Evolutionary conservation across 805 yeast genomes (phyloP).

Genomic region (Hermanozyma aechmeae): DNA sequence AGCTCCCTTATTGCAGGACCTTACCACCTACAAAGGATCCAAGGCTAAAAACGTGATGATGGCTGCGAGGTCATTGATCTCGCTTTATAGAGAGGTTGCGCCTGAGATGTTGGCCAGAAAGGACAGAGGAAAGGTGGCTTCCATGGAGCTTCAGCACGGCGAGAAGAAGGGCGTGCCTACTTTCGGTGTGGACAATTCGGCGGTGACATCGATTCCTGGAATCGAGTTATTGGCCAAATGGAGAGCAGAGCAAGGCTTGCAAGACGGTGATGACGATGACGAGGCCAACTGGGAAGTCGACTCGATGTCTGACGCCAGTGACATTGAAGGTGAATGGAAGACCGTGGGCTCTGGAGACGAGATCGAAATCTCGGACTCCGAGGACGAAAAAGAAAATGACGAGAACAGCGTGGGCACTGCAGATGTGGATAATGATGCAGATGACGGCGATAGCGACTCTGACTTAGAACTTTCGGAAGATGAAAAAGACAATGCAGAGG

Average conservation of each 20-base stretch:
- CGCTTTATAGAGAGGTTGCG: conserved; percentile 87
- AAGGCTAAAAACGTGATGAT: conserved; percentile 88
- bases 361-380: conserved; percentile 41
- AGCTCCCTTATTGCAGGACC: conserved; percentile 76
- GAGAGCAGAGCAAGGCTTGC: conserved; percentile 55
- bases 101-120: conserved; percentile 89
- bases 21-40: conserved; percentile 84
- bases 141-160: conserved; percentile 63
- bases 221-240: conserved; percentile 83
- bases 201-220: conserved; percentile 77
- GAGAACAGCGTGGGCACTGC: too few species aligned
- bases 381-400: conserved; percentile 25
- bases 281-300: conserved; percentile 53
- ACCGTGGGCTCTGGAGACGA: conserved; percentile 77
- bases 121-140: conserved; percentile 89
- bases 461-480: conserved; percentile 20
- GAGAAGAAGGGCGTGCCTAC: conserved; percentile 43
- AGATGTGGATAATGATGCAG: too few species aligned
- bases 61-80: conserved; percentile 85
- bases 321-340: conserved; percentile 89
- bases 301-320: conserved; percentile 39
- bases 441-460: conserved; percentile 4
- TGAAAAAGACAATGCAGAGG: conserved; percentile 17
- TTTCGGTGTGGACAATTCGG: conserved; percentile 66
- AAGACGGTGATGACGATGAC: conserved; percentile 40